Evolutionary conservation across 352 stramenopile genomes (phyloP).

Genomic region (Globisporangium viniferum): DNA sequence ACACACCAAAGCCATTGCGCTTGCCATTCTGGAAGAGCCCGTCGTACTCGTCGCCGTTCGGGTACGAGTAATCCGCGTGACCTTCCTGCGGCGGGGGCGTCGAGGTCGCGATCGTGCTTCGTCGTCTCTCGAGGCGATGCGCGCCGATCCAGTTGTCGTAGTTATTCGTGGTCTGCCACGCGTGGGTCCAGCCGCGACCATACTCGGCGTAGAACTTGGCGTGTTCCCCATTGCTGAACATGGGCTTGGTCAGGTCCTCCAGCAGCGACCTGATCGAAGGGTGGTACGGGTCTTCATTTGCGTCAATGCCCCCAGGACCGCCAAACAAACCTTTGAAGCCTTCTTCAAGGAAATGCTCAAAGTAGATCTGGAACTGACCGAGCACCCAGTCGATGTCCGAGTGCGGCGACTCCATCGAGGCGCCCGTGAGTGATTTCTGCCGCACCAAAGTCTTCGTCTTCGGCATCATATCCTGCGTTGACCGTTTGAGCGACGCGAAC

Average conservation of each 20-base stretch:
- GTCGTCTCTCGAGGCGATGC: constrained; percentile 27
- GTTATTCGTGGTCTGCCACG: constrained; percentile 66
- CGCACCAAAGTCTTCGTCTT: constrained; percentile 5
- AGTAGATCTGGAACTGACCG: constrained; percentile 56
- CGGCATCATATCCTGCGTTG: background rate
- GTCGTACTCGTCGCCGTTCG: constrained; percentile 79
- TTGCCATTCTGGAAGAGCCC: constrained; percentile 61
- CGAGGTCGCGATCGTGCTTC: constrained; percentile 20
- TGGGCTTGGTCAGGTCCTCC: constrained; percentile 42
- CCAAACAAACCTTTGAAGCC: constrained; percentile 29
- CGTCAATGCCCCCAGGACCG: constrained; percentile 6
- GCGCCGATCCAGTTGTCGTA: constrained; percentile 47
- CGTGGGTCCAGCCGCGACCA: constrained; percentile 50
- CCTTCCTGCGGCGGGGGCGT: constrained; percentile 44
- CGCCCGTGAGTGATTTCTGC: constrained; percentile 5
- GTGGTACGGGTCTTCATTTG: constrained; percentile 31
- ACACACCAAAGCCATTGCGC: constrained; percentile 71
- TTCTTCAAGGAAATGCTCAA: constrained; percentile 52
- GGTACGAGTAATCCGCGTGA: constrained; percentile 45
- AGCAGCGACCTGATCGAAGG: constrained; percentile 49
- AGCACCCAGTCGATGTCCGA: constrained; percentile 63
- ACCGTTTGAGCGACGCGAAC: background rate
- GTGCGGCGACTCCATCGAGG: constrained; percentile 21
- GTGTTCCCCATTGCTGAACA: constrained; percentile 35
- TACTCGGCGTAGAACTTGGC: constrained; percentile 53